Base-by-base conservation (phyloP, 495 filamentous ascomycete species). In the Neurospora cerealis region DNA sequence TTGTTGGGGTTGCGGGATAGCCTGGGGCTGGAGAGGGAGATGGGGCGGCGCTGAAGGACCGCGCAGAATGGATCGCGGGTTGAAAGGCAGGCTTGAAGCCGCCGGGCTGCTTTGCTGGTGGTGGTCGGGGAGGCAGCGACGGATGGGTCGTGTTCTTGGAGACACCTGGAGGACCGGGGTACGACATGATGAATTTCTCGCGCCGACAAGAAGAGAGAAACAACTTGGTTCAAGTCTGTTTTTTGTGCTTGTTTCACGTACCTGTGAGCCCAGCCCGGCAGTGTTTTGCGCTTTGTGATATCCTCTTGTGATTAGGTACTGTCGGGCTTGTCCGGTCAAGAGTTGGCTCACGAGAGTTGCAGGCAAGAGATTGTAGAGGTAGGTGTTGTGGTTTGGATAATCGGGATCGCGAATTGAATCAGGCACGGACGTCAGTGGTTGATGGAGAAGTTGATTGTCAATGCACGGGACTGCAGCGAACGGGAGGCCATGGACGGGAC, bases 101-200 rank as follows among this genome's bases (percentile, higher is more conserved):
- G n/a, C 85, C 80, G 36, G 88, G 82, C 42, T 86, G 82, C 36
- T 90, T 85, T 41, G 91, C 83, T 38, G 90, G 89, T 21, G 94
- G 94, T 38, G 94, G 94, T 37, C 93, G 92, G 69, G 95, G 90
- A 69, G 95, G 95, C 42, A 98, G 91, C 70, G 92, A 89, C 85
- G 90, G 71, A 84, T 86, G 84, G 87, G 88, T 76, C 78, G 81
- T 69, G 73, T 78, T 82, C 73, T 83, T 82, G 77, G 87, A 89
- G 79, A 92, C 88, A 91, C 93, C 93, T 92, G 94, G 93, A 91
- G 93, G 93, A 78, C 93, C 92, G 79, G 93, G 92, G 87, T 94
- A 94, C 83, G 94, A 91, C 94, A 97, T 96, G 91, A 92, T 94
- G 92, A 94, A 94, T 84, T 89, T 87, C 83, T 84, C 86, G 86